A percentile compares a stretch with the other conserved stretches of the same genome.
phyloP scores from a whole-genome alignment of 164 flowering plant species.

The Malania oleifera region DNA sequence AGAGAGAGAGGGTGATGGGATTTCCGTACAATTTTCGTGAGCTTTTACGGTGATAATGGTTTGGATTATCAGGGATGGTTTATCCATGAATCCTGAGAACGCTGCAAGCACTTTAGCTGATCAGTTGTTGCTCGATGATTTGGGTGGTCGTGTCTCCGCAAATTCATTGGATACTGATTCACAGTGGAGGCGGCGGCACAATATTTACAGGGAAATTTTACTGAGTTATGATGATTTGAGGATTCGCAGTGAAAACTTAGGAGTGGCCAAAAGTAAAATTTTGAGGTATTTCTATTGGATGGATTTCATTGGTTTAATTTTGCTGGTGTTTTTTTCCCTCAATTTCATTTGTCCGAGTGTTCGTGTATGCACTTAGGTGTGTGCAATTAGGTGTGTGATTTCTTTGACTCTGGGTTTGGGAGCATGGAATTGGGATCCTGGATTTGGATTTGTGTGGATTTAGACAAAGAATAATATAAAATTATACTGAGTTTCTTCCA shows the following conservation, averaged over 20 bases:
- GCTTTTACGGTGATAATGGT: neutral
- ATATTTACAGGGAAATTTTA: neutral
- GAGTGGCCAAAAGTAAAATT: neutral
- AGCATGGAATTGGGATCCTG: too few relatives aligned
- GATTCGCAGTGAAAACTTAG: neutral
- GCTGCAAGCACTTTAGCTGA: neutral
- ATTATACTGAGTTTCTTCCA: too few relatives aligned
- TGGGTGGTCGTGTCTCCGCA: neutral
- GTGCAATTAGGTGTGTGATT: too few relatives aligned
- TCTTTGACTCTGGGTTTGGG: too few relatives aligned
- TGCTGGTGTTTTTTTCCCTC: too few relatives aligned
- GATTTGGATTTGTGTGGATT: too few relatives aligned
- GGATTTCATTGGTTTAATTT: too few relatives aligned
- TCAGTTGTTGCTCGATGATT: neutral
- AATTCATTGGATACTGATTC: neutral
- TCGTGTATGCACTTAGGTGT: too few relatives aligned
- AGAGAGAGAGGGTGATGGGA: neutral
- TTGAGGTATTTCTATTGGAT: neutral
- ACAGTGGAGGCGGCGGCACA: neutral
- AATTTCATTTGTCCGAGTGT: too few relatives aligned
- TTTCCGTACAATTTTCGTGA: neutral
- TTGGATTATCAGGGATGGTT: neutral
- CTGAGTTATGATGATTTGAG: neutral
- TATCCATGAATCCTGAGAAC: neutral
- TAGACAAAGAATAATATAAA: too few relatives aligned